Conservation (phyloP, 2,329 filamentous ascomycete genomes). For the Blumeriella jaapii region DNA sequence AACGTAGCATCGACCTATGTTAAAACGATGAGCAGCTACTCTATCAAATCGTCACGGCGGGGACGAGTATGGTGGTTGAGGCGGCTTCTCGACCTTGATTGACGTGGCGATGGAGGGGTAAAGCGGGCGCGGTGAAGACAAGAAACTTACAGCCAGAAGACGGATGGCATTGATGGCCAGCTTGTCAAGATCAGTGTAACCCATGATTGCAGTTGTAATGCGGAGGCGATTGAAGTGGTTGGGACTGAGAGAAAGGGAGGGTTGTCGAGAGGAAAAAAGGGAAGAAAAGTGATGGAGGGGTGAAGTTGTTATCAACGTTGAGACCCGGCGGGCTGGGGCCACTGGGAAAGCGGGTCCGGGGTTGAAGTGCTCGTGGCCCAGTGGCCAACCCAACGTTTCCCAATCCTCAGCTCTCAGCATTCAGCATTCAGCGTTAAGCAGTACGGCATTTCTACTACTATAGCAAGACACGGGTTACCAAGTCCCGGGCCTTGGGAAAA, state of each 20-base stretch:
- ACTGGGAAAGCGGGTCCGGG: too few species aligned
- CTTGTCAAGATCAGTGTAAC: conserved; percentile 77
- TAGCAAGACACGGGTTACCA: too few species aligned
- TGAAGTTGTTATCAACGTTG: too few species aligned
- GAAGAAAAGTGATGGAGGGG: background rate
- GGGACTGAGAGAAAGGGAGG: conserved; percentile 1
- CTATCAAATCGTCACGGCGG: background rate
- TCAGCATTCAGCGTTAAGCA: too few species aligned
- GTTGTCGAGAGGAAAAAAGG: background rate
- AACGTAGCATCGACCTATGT: conserved; percentile 90
- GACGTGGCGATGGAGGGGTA: conserved; percentile 12
- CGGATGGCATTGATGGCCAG: conserved; percentile 98
- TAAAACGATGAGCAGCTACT: conserved; percentile 12
- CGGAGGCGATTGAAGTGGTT: conserved; percentile 3
- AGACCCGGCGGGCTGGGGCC: too few species aligned
- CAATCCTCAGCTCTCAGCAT: too few species aligned
- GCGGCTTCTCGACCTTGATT: background rate
- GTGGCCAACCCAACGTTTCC: too few species aligned
- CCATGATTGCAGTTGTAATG: conserved; percentile 44
- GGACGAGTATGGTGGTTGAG: background rate
- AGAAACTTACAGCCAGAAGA: conserved; percentile 74
- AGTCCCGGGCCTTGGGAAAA: too few species aligned
- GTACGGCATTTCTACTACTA: too few species aligned
- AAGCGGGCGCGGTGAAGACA: conserved; percentile 10
- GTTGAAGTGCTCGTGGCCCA: too few species aligned